Percentiles rank a stretch among this genome's conserved stretches.
Conservation (phyloP, 192 early-diverging fungal species). For the Dispira parvispora region DNA sequence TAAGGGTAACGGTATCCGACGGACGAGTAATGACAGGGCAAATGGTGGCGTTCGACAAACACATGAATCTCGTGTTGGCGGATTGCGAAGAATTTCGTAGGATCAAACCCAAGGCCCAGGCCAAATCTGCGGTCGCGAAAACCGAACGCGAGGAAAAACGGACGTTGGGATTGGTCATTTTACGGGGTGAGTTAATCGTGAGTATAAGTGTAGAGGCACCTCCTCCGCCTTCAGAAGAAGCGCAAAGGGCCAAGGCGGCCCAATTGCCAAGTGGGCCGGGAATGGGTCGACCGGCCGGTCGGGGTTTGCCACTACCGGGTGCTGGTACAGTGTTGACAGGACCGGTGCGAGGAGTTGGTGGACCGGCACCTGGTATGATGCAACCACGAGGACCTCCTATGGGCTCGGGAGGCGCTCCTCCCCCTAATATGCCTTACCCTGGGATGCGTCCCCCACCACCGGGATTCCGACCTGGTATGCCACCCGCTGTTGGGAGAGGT, state of each 20-base stretch:
- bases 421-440: slow-evolving; percentile 26
- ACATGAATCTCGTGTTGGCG: slow-evolving; percentile 97
- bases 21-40: slow-evolving; percentile 85
- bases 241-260: slow-evolving; percentile 23
- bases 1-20: slow-evolving; percentile 83
- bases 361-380: slow-evolving; percentile 83
- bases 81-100: slow-evolving; percentile 96
- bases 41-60: slow-evolving; percentile 99
- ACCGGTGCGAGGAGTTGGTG: slow-evolving; percentile 92
- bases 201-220: slow-evolving; percentile 79
- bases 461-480: slow-evolving; percentile 36
- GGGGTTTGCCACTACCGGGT: slow-evolving; percentile 47
- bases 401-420: slow-evolving; percentile 35
- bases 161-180: slow-evolving; percentile 80
- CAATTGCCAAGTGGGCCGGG: slow-evolving; percentile 47
- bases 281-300: slow-evolving; percentile 65
- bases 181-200: slow-evolving; percentile 86
- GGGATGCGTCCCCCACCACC: slow-evolving; percentile 38
- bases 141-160: slow-evolving; percentile 67
- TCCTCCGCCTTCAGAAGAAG: slow-evolving; percentile 37
- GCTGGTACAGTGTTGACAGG: slow-evolving; percentile 52
- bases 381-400: slow-evolving; percentile 42
- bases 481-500: slow-evolving; percentile 16
- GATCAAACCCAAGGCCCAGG: slow-evolving; percentile 50
- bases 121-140: not conserved